phyloP scores from a whole-genome alignment of 2,329 filamentous ascomycete genomes.

The Alternaria tenuissima region DNA sequence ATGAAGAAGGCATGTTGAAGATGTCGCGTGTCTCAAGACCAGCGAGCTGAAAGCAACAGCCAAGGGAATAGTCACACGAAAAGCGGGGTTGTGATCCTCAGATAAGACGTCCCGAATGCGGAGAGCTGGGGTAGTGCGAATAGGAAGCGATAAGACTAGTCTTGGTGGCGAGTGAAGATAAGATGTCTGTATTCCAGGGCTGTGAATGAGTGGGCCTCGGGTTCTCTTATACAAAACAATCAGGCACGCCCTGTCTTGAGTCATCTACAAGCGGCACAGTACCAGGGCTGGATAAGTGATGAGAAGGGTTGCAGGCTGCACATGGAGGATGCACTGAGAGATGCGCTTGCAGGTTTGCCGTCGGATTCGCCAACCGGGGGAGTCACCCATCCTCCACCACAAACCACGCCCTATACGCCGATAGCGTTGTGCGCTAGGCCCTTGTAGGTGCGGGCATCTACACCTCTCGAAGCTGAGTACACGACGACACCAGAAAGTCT shows the following conservation, averaged over 20 bases:
- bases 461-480: constrained; percentile 3
- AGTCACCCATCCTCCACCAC: constrained; percentile 10
- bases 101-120: constrained; percentile 30
- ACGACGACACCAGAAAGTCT: background rate
- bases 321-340: constrained; percentile 22
- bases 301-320: constrained; percentile 25
- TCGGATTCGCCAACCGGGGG: constrained; percentile 13
- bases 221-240: constrained; percentile 29
- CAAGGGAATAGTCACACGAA: constrained; percentile 19
- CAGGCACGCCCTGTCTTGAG: constrained; percentile 25
- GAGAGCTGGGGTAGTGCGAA: constrained; percentile 19
- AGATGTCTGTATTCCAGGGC: constrained; percentile 3
- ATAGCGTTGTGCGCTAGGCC: constrained; percentile 16
- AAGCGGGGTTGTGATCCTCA: constrained; percentile 10
- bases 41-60: constrained; percentile 13
- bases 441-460: background rate
- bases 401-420: constrained; percentile 20
- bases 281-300: constrained; percentile 3
- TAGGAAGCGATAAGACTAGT: constrained; percentile 1
- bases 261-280: constrained; percentile 23
- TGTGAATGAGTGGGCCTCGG: constrained; percentile 9
- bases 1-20: constrained; percentile 33
- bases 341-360: constrained; percentile 24
- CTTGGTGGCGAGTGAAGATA: constrained; percentile 16
- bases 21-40: constrained; percentile 18